A percentile compares a stretch with the other conserved stretches of the same genome.
These are phyloP conservation scores for Fusarium staphyleae DNA, from an alignment of 2,329 filamentous ascomycete species.

Conservation along the genomic window DNA sequence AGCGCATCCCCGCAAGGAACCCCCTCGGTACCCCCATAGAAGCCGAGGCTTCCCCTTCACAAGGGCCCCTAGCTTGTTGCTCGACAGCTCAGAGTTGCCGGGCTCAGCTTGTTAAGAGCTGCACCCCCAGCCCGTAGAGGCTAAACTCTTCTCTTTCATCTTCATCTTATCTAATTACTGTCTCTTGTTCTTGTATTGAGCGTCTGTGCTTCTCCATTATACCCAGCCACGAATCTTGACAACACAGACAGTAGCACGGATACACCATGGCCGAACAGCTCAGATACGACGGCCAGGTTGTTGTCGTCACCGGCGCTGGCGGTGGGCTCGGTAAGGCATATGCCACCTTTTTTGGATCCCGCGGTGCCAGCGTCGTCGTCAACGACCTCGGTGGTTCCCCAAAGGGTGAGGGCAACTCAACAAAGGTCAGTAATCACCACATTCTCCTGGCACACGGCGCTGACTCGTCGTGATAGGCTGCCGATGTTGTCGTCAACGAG, in stretches of 20 bases:
- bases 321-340: slow-evolving; percentile 82
- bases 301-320: slow-evolving; percentile 82
- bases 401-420: slow-evolving; percentile 88
- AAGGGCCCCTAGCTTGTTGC: slow-evolving; percentile 22
- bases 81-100: slow-evolving; percentile 31
- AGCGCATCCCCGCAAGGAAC: slow-evolving; percentile 37
- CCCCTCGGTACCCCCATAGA: slow-evolving; percentile 44
- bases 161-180: background rate
- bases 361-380: slow-evolving; percentile 93
- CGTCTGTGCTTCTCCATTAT: slow-evolving; percentile 19
- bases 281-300: slow-evolving; percentile 83
- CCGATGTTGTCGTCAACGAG: slow-evolving; percentile 82
- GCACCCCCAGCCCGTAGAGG: slow-evolving; percentile 9
- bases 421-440: slow-evolving; percentile 68
- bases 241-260: background rate
- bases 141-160: background rate
- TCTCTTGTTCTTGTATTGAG: slow-evolving; percentile 23
- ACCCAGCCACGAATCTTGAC: slow-evolving; percentile 13
- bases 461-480: slow-evolving; percentile 62
- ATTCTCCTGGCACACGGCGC: slow-evolving; percentile 7
- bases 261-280: slow-evolving; percentile 69
- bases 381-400: slow-evolving; percentile 95
- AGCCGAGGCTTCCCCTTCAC: slow-evolving; percentile 43
- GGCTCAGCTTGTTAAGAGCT: slow-evolving; percentile 41
- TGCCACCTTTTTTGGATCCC: slow-evolving; percentile 88